Base-by-base conservation (phyloP, 139 green algal genomes). In the Gonium pectorale region DNA sequence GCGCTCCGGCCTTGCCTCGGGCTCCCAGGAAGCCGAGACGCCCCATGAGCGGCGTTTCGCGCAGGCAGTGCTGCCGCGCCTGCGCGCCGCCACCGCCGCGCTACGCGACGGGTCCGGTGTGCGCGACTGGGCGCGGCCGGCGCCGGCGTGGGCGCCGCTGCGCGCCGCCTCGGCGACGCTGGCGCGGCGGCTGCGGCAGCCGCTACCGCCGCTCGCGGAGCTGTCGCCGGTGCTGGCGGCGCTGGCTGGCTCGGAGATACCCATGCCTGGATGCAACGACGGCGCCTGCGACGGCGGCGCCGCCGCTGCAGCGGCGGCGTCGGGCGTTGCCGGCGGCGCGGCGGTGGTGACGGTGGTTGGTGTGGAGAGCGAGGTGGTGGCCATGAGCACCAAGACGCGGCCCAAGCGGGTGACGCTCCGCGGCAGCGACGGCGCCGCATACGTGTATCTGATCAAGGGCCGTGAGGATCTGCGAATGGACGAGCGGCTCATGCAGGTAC, bases 381-480 rank as follows among this genome's bases (percentile, higher is more conserved):
- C 93, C 26, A 91, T 98, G 69, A 54, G 82, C 41, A 97, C 96
- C n/a, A 99, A 99, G 87, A 99, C 96, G 0, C 90, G 95, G 9
- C 96, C 96, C 9, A 99, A 99, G 89, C 88, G 89, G 15, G 68
- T 99, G 41, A 35, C 41, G 41, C 78, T 99, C 38, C 40, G 95
- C 26, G 96, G 92, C 33, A 94, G 80, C 26, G 94, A 99, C 79
- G 96, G 96, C 49, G 40, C 60, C 2, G 22, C 63, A 5, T 90
- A 95, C 80, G 68, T 71, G 3, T 99, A 94, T 89, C 85, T 99
- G 72, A 89, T 99, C 15, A 99, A 99, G 89, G 95, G 96, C 0
- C 79, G 92, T 15, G 96, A 99, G 72, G 96, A 99, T 60, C 88
- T 99, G 84, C 83, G 95, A 1, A 87, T 97, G 44, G 96, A 99